Percentiles rank a stretch among this genome's conserved stretches.
phyloP scores from a whole-genome alignment of 2,329 filamentous ascomycete species.

The Pseudofabraea citricarpa region DNA sequence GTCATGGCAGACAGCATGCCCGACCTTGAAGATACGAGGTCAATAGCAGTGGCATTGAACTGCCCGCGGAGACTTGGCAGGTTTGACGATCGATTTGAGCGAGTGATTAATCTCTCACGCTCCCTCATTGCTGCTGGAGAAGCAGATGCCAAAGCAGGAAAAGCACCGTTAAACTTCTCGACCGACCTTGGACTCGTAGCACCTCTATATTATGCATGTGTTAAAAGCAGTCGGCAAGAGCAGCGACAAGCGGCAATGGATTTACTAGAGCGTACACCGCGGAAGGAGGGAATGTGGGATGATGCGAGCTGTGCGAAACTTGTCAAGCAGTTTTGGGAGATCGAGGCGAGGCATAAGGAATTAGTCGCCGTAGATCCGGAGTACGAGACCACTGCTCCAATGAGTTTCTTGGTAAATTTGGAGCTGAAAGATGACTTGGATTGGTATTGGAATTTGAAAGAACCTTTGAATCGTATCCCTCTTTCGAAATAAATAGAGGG shows the following conservation, averaged over 20 bases:
- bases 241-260: constrained; percentile 17
- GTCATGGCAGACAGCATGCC: constrained; percentile 2
- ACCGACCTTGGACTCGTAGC: constrained; percentile 24
- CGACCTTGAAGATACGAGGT: not conserved
- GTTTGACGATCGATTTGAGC: constrained; percentile 13
- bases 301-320: constrained; percentile 13
- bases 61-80: not conserved
- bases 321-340: constrained; percentile 18
- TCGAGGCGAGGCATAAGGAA: constrained; percentile 14
- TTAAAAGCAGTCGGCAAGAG: constrained; percentile 12
- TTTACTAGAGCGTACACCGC: constrained; percentile 16
- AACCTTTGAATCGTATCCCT: not conserved
- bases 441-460: constrained; percentile 20
- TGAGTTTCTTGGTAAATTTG: constrained; percentile 13
- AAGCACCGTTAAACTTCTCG: constrained; percentile 19
- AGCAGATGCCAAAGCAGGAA: constrained; percentile 17
- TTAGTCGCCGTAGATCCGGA: not conserved
- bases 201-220: constrained; percentile 22
- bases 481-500: too few relatives aligned
- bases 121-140: constrained; percentile 22
- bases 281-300: constrained; percentile 29
- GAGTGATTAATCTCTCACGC: constrained; percentile 17
- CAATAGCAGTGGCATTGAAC: not conserved
- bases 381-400: constrained; percentile 2
- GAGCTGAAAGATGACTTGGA: constrained; percentile 15